These are phyloP conservation scores for Ceratocystis cacaofunesta DNA, from an alignment of 2,329 filamentous ascomycete genomes.

Conservation along the genomic window DNA sequence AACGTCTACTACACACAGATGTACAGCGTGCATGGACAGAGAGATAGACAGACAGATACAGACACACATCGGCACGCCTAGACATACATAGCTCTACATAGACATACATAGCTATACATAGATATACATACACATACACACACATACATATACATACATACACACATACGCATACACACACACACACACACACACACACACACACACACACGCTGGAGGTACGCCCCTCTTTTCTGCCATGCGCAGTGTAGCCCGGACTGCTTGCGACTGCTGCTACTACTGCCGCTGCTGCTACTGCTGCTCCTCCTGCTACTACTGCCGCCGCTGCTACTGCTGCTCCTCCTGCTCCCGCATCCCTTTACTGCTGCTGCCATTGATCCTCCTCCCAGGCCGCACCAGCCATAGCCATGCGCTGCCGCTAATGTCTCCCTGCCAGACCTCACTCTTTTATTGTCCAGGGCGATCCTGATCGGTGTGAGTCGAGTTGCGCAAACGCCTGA, in stretches of 20 bases:
- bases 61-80: too few species aligned
- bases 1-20: too few species aligned
- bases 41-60: too few species aligned
- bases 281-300: neutral
- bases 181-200: too few species aligned
- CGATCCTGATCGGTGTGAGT: neutral
- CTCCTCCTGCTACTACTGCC: neutral
- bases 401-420: neutral
- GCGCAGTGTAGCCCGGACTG: neutral
- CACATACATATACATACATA: too few species aligned
- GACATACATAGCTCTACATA: too few species aligned
- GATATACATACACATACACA: too few species aligned
- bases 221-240: neutral
- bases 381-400: neutral
- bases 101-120: too few species aligned
- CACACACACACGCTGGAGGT: too few species aligned
- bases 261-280: neutral
- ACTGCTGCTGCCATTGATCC: neutral
- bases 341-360: neutral
- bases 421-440: neutral
- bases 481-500: conserved; percentile 1
- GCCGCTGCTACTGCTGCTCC: neutral
- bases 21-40: too few species aligned
- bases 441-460: neutral
- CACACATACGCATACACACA: too few species aligned